Evolutionary conservation across 2,329 filamentous ascomycete species (phyloP), one percentile per base, ranked within the genome.

Genomic region (Taxawa tesnikishii): DNA sequence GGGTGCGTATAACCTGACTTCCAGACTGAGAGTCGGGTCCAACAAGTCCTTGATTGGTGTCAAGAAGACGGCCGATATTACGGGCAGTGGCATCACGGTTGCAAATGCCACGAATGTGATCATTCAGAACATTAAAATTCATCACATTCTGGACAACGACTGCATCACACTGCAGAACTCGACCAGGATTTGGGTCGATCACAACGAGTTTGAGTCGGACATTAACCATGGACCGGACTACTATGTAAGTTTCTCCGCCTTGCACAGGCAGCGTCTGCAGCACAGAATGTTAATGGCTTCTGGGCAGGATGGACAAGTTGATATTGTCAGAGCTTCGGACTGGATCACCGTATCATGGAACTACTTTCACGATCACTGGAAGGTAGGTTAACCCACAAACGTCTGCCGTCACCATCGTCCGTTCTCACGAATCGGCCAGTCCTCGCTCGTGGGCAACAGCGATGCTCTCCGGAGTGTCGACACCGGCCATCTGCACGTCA

Each of bases 291-390:
- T n/a, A n/a, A n/a, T n/a, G n/a, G n/a, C n/a, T n/a, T n/a, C n/a
- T n/a, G n/a, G n/a, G n/a, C 17, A 38, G 50, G 62, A 66, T 31
- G 62, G 62, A 6, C 60, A 63, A 45, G 46, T 63, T 17, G 62
- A 65, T 27, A 61, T 65, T 23, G 56, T 61, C 28, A 56, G 56
- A 3, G 60, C 51, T 3, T 57, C 56, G 0, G 62, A 65, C 47
- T 65, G 51, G 47, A 48, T 66, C 36, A 67, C 63, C 1, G 48
- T 65, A 3, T 63, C 56, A 0, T 62, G 60, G 57, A 66, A 65
- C 47, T 64, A 63, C 41, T 63, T 65, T 53, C 62, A 66, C 38
- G 56, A 64, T 39, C 59, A 64, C 47, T 65, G 59, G 56, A 67
- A 51, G 34, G 29, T 32, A 19, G 15, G 28, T 8, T 6, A 24